Percentiles rank a stretch among this genome's conserved stretches.
Evolutionary conservation across 352 stramenopile species (phyloP).

Genomic region (Proteromonas lacertae): DNA sequence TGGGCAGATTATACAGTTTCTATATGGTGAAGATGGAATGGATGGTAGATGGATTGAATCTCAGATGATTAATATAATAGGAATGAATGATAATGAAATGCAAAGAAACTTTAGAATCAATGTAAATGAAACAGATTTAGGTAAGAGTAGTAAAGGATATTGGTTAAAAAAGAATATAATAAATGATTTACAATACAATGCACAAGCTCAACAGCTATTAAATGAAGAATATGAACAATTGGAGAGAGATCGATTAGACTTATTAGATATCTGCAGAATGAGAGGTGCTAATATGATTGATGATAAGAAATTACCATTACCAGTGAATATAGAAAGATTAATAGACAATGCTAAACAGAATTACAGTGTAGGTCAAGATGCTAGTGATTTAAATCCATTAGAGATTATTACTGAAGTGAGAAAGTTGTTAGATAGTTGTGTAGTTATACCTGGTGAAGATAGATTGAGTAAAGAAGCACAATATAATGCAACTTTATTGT

Average conservation of each 20-base stretch:
- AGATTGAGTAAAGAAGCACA: conserved; percentile 71
- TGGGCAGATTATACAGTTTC: conserved; percentile 52
- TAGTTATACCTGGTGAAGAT: conserved; percentile 76
- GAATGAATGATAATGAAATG: conserved; percentile 55
- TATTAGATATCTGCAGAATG: conserved; percentile 69
- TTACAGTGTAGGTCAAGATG: conserved; percentile 57
- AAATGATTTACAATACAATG: conserved; percentile 37
- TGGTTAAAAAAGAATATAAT: conserved; percentile 17
- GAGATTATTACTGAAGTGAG: conserved; percentile 44
- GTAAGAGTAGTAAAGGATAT: background rate
- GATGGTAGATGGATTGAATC: conserved; percentile 97
- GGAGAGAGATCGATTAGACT: conserved; percentile 57
- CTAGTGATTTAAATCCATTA: conserved; percentile 51
- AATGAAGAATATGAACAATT: conserved; percentile 64
- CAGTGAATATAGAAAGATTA: conserved; percentile 62
- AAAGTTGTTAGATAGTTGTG: conserved; percentile 52
- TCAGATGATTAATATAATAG: conserved; percentile 46
- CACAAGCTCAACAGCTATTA: conserved; percentile 55
- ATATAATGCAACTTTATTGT: conserved; percentile 83
- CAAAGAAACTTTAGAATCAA: background rate
- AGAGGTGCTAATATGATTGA: conserved; percentile 58
- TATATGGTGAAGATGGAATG: conserved; percentile 95
- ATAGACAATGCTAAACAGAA: conserved; percentile 77
- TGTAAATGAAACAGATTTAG: background rate
- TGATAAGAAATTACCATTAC: conserved; percentile 40